Conservation (phyloP, 257 asterid genomes). For the Rehmannia glutinosa region DNA sequence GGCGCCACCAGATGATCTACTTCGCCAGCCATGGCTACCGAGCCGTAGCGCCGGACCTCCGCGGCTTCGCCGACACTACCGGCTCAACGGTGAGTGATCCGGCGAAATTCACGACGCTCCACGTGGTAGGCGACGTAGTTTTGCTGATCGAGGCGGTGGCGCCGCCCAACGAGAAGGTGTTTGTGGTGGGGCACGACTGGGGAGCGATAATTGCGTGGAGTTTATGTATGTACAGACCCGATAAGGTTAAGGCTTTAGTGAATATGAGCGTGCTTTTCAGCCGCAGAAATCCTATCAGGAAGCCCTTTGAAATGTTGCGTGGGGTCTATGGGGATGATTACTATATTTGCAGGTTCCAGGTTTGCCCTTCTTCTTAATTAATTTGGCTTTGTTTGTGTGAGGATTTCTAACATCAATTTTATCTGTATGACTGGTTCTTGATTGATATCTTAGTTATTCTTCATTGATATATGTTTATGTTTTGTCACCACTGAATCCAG, state of each 20-base stretch:
- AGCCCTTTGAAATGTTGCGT: conserved; percentile 44
- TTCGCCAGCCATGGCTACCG: conserved; percentile 56
- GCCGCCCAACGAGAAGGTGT: conserved; percentile 44
- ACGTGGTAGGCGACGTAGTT: conserved; percentile 62
- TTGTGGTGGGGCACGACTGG: conserved; percentile 87
- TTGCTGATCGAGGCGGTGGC: conserved; percentile 41
- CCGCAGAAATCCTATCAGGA: conserved; percentile 45
- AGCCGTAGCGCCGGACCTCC: conserved; percentile 77
- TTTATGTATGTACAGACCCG: conserved; percentile 65
- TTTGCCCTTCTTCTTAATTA: no score
- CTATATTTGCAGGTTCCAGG: conserved; percentile 75
- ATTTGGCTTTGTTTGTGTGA: no score
- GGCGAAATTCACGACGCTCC: conserved; percentile 48
- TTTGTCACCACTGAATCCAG: no score
- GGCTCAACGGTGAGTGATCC: conserved; percentile 43
- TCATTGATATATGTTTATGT: no score
- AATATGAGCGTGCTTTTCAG: conserved; percentile 58
- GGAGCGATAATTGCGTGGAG: conserved; percentile 77
- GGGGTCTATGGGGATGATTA: conserved; percentile 64
- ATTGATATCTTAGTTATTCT: neutral
- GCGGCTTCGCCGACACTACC: conserved; percentile 67
- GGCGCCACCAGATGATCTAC: conserved; percentile 75
- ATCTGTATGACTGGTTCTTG: no score
- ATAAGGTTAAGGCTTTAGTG: conserved; percentile 63
- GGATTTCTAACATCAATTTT: no score